Evolutionary conservation across 345 rosid genomes (phyloP).

Genomic region (Sisymbrium irio): DNA sequence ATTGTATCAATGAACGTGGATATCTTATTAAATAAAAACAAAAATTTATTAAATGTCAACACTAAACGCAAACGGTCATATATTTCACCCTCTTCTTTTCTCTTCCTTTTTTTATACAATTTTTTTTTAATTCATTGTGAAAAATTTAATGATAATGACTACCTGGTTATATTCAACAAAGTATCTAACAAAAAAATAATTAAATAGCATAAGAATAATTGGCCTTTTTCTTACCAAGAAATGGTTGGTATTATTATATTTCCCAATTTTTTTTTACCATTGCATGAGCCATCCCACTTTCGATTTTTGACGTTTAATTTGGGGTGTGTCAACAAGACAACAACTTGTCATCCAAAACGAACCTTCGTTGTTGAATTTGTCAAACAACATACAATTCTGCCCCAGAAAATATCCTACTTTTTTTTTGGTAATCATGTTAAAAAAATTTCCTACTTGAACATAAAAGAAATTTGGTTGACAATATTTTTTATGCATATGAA

Average conservation of each 20-base stretch:
- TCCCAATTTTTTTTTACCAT: background rate
- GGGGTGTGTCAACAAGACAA: background rate
- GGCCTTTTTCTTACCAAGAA: background rate
- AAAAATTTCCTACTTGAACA: background rate
- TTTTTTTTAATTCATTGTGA: too few species aligned
- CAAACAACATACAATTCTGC: background rate
- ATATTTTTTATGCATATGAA: too few species aligned
- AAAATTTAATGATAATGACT: too few species aligned
- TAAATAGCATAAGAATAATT: background rate
- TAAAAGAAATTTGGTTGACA: background rate
- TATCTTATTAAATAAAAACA: background rate
- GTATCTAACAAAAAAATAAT: background rate
- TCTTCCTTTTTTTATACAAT: too few species aligned
- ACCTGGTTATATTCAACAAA: too few species aligned
- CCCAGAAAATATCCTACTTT: too few species aligned
- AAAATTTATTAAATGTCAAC: background rate
- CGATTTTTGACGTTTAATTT: slow-evolving; percentile 7
- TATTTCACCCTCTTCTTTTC: background rate
- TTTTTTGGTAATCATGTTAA: too few species aligned
- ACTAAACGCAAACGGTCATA: slow-evolving; percentile 8
- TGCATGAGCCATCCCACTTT: slow-evolving; percentile 1
- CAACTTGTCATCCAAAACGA: background rate
- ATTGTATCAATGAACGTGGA: background rate
- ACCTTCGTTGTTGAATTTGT: slow-evolving; percentile 14
- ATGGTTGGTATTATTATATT: background rate